Conservation (phyloP, 345 rosid genomes). For the Draba incana region DNA sequence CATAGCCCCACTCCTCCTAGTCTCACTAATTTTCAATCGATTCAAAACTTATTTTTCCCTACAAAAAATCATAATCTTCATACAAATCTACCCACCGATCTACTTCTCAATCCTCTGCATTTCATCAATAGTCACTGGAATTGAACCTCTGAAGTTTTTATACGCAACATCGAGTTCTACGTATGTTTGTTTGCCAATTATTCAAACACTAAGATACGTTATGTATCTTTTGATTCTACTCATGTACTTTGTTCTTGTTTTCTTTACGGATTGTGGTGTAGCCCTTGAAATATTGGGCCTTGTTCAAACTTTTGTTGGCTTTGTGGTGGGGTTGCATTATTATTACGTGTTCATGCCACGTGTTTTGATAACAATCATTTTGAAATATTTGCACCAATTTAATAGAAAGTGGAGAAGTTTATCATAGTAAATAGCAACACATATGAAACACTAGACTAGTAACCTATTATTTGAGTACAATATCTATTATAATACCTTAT, state of each 20-base stretch:
- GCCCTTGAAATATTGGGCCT: conserved; percentile 65
- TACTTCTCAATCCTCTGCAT: conserved; percentile 87
- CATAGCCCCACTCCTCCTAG: conserved; percentile 72
- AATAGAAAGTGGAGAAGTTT: too few relatives aligned
- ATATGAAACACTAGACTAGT: too few relatives aligned
- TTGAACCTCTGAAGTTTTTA: conserved; percentile 85
- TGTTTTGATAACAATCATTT: conserved; percentile 51
- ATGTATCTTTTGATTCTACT: conserved; percentile 72
- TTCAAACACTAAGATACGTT: conserved; percentile 78
- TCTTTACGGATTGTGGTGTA: conserved; percentile 68
- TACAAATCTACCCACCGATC: conserved; percentile 90
- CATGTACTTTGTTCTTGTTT: conserved; percentile 77
- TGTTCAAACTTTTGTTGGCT: conserved; percentile 73
- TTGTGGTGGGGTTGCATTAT: conserved; percentile 80
- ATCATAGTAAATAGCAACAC: too few relatives aligned
- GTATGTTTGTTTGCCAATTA: conserved; percentile 69
- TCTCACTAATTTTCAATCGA: conserved; percentile 71
- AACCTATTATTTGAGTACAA: too few relatives aligned
- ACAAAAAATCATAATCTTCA: conserved; percentile 75
- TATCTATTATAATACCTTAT: too few relatives aligned
- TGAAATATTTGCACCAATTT: too few relatives aligned
- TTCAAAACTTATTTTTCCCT: conserved; percentile 90
- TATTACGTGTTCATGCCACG: conserved; percentile 89
- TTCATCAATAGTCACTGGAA: conserved; percentile 72
- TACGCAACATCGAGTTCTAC: conserved; percentile 77